Evolutionary conservation across 352 stramenopile genomes (phyloP).

Genomic region (Phytophthora aleatoria): DNA sequence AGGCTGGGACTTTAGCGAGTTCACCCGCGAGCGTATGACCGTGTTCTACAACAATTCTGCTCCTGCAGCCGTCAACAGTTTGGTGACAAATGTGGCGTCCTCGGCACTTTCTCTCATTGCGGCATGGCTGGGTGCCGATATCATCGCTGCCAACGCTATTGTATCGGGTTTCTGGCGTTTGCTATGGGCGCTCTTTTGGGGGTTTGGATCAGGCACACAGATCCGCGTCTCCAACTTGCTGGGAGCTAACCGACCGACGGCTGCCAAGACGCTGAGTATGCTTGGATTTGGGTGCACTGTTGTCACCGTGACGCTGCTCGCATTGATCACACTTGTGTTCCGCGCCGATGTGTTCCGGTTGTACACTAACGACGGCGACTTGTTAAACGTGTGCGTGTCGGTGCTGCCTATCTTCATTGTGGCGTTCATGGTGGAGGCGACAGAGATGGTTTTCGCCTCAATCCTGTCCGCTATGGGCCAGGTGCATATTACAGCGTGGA

Average conservation of each 20-base stretch:
- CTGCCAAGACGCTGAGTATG: slow-evolving; percentile 29
- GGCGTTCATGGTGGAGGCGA: slow-evolving; percentile 36
- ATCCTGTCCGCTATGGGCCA: slow-evolving; percentile 35
- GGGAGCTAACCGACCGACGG: slow-evolving; percentile 31
- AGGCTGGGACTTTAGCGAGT: slow-evolving; percentile 30
- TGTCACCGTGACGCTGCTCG: slow-evolving; percentile 28
- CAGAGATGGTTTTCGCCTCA: slow-evolving; percentile 37
- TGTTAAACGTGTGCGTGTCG: slow-evolving; percentile 26
- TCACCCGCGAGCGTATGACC: slow-evolving; percentile 31
- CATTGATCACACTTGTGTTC: slow-evolving; percentile 24
- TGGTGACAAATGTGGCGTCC: slow-evolving; percentile 29
- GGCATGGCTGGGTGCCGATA: slow-evolving; percentile 23
- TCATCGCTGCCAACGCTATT: slow-evolving; percentile 34
- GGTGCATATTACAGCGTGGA: slow-evolving; percentile 34
- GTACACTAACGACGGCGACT: slow-evolving; percentile 34
- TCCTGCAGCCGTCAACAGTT: slow-evolving; percentile 30
- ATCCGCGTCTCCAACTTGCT: slow-evolving; percentile 36
- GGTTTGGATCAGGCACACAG: slow-evolving; percentile 30
- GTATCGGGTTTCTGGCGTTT: slow-evolving; percentile 37
- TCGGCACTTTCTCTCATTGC: slow-evolving; percentile 32
- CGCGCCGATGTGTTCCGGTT: slow-evolving; percentile 32
- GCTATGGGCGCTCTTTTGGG: slow-evolving; percentile 37
- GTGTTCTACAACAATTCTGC: slow-evolving; percentile 39
- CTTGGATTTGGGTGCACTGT: slow-evolving; percentile 33
- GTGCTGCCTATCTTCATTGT: slow-evolving; percentile 35